Conservation (phyloP, 805 yeast genomes). For the Zygosaccharomyces rouxii region DNA sequence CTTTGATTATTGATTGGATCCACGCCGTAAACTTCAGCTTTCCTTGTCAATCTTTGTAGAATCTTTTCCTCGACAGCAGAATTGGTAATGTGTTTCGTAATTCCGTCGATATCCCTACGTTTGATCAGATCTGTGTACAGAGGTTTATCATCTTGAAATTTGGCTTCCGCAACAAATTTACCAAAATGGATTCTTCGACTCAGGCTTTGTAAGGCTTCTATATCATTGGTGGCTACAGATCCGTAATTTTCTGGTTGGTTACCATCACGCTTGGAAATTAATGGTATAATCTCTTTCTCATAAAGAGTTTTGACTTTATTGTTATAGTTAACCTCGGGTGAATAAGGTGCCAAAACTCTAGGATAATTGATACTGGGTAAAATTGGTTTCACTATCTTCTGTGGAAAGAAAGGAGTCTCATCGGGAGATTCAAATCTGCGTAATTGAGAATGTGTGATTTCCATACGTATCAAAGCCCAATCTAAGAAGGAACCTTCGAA, state of each 20-base stretch:
- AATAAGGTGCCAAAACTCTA: slow-evolving; percentile 65
- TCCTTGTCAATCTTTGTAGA: slow-evolving; percentile 67
- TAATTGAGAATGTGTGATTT: slow-evolving; percentile 69
- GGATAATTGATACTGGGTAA: slow-evolving; percentile 81
- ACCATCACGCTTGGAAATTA: slow-evolving; percentile 57
- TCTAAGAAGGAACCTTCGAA: slow-evolving; percentile 82
- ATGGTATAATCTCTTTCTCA: slow-evolving; percentile 69
- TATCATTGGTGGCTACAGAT: slow-evolving; percentile 77
- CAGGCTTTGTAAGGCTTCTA: slow-evolving; percentile 80
- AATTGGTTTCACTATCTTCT: slow-evolving; percentile 56
- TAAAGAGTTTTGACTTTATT: slow-evolving; percentile 62
- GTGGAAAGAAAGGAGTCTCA: slow-evolving; percentile 84
- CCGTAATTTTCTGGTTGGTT: slow-evolving; percentile 87
- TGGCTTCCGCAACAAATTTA: slow-evolving; percentile 95
- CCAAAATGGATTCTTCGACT: slow-evolving; percentile 96
- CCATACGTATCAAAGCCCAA: slow-evolving; percentile 76
- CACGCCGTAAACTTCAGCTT: slow-evolving; percentile 82
- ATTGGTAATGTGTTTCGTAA: slow-evolving; percentile 80
- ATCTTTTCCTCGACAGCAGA: slow-evolving; percentile 81
- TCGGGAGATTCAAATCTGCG: slow-evolving; percentile 94
- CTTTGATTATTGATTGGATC: slow-evolving; percentile 77
- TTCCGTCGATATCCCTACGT: slow-evolving; percentile 62
- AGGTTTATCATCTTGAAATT: slow-evolving; percentile 66
- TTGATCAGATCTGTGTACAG: slow-evolving; percentile 60
- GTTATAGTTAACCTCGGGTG: slow-evolving; percentile 74